A percentile compares a stretch with the other conserved stretches of the same genome.
Evolutionary conservation across 2,329 filamentous ascomycete genomes (phyloP).

Genomic region (Aspergillus costaricaensis): DNA sequence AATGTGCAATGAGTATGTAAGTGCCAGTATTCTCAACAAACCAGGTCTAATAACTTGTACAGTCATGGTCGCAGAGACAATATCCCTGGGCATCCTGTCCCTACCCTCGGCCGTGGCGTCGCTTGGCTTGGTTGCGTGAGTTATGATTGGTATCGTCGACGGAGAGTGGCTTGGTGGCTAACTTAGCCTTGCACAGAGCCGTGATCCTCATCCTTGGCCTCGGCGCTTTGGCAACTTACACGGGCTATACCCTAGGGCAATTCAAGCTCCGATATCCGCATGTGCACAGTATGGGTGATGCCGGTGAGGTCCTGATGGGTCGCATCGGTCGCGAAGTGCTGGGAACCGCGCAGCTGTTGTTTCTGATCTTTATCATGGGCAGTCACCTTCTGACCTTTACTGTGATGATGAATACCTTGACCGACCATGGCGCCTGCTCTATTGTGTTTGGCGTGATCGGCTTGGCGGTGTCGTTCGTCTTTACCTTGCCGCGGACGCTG

Average conservation of each 20-base stretch:
- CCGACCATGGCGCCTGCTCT: conserved; percentile 62
- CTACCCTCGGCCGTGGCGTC: conserved; percentile 56
- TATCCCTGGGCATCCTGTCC: conserved; percentile 60
- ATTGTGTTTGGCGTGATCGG: conserved; percentile 65
- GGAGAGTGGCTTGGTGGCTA: not conserved
- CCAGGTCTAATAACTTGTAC: not conserved
- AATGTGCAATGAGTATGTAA: conserved; percentile 39
- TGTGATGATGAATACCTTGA: conserved; percentile 67
- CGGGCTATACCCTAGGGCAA: conserved; percentile 61
- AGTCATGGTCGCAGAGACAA: conserved; percentile 62
- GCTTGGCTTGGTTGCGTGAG: conserved; percentile 55
- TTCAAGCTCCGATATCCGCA: conserved; percentile 60
- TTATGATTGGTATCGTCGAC: not conserved
- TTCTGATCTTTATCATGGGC: conserved; percentile 68
- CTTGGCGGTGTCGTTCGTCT: conserved; percentile 58
- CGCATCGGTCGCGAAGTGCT: conserved; percentile 62
- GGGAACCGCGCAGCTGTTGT: conserved; percentile 61
- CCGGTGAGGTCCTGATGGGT: conserved; percentile 65
- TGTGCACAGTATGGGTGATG: conserved; percentile 68
- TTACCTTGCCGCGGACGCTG: conserved; percentile 63
- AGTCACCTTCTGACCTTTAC: conserved; percentile 70
- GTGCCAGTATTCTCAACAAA: not conserved
- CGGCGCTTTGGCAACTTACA: conserved; percentile 59
- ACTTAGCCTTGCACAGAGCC: conserved; percentile 36
- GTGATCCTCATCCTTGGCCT: conserved; percentile 56